Evolutionary conservation across 176 grass and related monocot genomes (phyloP), one percentile per base, ranked within the genome.

Genomic region (Bromus sterilis): DNA sequence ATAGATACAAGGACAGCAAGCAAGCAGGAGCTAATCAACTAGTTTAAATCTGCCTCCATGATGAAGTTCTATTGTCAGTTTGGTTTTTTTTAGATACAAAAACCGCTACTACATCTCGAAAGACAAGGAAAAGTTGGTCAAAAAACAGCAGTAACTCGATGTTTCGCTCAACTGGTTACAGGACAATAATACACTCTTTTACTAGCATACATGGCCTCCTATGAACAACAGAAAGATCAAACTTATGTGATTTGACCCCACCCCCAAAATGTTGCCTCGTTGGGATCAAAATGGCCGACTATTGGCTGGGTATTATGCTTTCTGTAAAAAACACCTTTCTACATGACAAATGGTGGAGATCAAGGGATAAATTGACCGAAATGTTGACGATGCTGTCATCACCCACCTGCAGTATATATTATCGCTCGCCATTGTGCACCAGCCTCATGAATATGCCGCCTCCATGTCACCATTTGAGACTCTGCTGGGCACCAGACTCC

Each of bases 171-270:
- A 36, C 46, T 79, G 11, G 14, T 35, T 46, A 78, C 26, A 15
- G 43, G 72, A 55, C 25, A 24, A 56, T 44, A 82, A 51, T 51
- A 51, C 48, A 51, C 73, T 77, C 35, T 70, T 76, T 65, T 7
- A 21, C 48, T 68, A 18, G 68, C 71, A 70, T 76, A 59, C 49
- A 87, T 12, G 32, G 42, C 26, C 78, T 40, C 41, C 68, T 81
- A 68, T 74, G 15, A 53, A 53, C 48, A 88, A 66, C 56, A 83
- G n/a, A 79, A 83, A 34, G 66, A 79, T 73, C 65, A 59, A 83
- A 88, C 62, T 51, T 55, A 64, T 5, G n/a, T 8, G 10, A 53
- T 53, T 18, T 16, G n/a, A 56, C 2, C n/a, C 55, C 23, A 70
- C 33, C 31, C 34, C 78, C 7, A 73, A 42, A 44, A 43, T 72